A percentile compares a stretch with the other conserved stretches of the same genome.
Evolutionary conservation across 1,139 yeast species (phyloP).

Genomic region (Yamadazyma aaseri): DNA sequence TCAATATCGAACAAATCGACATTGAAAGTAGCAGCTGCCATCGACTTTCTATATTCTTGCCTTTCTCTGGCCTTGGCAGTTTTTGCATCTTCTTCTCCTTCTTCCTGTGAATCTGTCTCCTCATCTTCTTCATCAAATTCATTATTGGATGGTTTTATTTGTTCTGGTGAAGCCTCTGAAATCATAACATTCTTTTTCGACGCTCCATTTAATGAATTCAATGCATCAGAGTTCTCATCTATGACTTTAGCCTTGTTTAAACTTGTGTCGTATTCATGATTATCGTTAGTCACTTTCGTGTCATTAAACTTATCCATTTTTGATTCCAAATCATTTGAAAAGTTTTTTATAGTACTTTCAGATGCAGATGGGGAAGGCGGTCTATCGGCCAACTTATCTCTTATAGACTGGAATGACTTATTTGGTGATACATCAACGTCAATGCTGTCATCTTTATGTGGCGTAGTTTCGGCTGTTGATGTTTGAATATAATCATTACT

Average conservation of each 20-base stretch:
- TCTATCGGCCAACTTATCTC: slow-evolving; percentile 18
- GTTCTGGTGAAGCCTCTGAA: slow-evolving; percentile 5
- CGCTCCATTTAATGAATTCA: slow-evolving; percentile 5
- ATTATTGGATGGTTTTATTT: slow-evolving; percentile 1
- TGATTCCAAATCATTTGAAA: slow-evolving; percentile 3
- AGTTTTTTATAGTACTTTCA: slow-evolving; percentile 19
- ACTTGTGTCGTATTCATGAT: slow-evolving; percentile 3
- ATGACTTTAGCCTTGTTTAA: slow-evolving; percentile 3
- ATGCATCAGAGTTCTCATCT: slow-evolving; percentile 5
- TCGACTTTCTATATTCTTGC: slow-evolving; percentile 48
- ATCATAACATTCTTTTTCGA: slow-evolving; percentile 6
- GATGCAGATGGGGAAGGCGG: slow-evolving; percentile 21
- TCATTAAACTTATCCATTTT: background rate
- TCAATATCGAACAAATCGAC: slow-evolving; percentile 73
- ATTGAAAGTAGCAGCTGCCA: slow-evolving; percentile 61
- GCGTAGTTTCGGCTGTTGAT: slow-evolving; percentile 34
- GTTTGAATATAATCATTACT: slow-evolving; percentile 22
- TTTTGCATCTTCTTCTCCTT: slow-evolving; percentile 22
- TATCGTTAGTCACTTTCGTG: slow-evolving; percentile 5
- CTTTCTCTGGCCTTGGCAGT: slow-evolving; percentile 41
- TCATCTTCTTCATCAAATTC: slow-evolving; percentile 6
- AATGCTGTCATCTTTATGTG: slow-evolving; percentile 23
- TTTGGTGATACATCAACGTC: slow-evolving; percentile 15
- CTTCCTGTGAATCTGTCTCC: slow-evolving; percentile 17
- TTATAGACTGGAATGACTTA: slow-evolving; percentile 19